Base-by-base conservation (phyloP, 345 rosid genomes). In the Gossypium thurberi region DNA sequence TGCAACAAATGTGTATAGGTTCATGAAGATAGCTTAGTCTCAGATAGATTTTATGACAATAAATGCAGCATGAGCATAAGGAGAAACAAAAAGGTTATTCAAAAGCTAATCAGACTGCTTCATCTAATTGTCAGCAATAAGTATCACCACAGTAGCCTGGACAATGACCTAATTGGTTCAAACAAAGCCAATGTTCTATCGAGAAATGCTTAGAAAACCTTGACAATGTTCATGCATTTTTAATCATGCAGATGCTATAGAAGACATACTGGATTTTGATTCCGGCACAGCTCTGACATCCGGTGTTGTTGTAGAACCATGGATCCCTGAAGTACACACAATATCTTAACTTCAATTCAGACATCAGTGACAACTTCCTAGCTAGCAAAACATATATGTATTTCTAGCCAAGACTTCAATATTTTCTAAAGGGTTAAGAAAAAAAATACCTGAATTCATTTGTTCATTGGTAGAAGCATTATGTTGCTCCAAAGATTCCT, bases 381-480 rank as follows among this genome's bases (percentile, higher is more conserved):
- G 52, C 14, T 9, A 15, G 17, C 43, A 60, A 59, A 72, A 10
- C 65, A 65, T 14, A 28, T 10, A 44, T 20, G 33, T 52, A 56
- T 47, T 65, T 13, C 52, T 18, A 26, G 67, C n/a, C 17, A 20
- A 50, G 6, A 60, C 40, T 58, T 25, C 15, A 46, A 48, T 72
- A 23, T 40, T 61, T 58, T 61, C 42, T 58, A 70, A 58, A 53
- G 25, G 26, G 23, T 47, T 68, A 20, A 71, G 43, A 75, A 63
- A 17, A 63, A 59, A 28, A 55, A 61, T 72, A 89, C 94, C 88
- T 60, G 82, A 75, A 77, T 60, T 78, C 58, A 61, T 48, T 6
- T 65, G 37, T 71, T 78, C 82, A 63, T 60, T 64, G 2, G 58
- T 70, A 28, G 37, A 76, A 77, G 75, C 57, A 78, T 47, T 71